Conservation (phyloP, 148 eudicot genomes). For the Oxyria digyna region DNA sequence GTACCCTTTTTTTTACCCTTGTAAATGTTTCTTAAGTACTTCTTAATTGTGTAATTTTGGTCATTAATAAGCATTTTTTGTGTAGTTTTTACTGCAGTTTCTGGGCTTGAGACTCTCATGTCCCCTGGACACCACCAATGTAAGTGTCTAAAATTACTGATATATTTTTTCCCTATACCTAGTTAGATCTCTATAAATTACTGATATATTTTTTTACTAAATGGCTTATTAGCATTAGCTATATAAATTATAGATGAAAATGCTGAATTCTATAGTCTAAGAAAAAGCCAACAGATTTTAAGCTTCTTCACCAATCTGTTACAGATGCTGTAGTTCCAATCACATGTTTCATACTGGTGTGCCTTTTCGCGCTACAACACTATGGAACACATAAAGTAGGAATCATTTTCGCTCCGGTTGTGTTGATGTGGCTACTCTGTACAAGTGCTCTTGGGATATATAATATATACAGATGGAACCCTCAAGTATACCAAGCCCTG, state of each 20-base stretch:
- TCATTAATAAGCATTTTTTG: background rate
- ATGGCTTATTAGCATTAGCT: too few species aligned
- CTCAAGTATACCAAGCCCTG: constrained; percentile 60
- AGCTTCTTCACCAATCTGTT: constrained; percentile 4
- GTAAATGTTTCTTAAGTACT: background rate
- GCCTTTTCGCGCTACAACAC: constrained; percentile 87
- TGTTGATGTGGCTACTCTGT: constrained; percentile 70
- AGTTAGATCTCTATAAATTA: too few species aligned
- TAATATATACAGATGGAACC: constrained; percentile 76
- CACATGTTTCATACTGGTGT: constrained; percentile 73
- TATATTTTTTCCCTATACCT: too few species aligned
- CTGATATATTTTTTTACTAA: too few species aligned
- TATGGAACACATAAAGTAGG: constrained; percentile 92
- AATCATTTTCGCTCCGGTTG: constrained; percentile 72
- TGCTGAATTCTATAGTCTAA: too few species aligned
- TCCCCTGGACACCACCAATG: constrained; percentile 67
- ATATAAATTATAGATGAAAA: too few species aligned
- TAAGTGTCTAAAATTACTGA: constrained; percentile 38
- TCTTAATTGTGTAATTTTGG: background rate
- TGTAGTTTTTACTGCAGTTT: constrained; percentile 87
- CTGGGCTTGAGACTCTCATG: constrained; percentile 84
- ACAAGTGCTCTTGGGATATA: constrained; percentile 75
- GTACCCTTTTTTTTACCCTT: constrained; percentile 17
- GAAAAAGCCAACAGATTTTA: too few species aligned
- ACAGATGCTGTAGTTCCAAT: constrained; percentile 89